Evolutionary conservation across 2,329 filamentous ascomycete species (phyloP).

Genomic region (Lomentospora prolificans): DNA sequence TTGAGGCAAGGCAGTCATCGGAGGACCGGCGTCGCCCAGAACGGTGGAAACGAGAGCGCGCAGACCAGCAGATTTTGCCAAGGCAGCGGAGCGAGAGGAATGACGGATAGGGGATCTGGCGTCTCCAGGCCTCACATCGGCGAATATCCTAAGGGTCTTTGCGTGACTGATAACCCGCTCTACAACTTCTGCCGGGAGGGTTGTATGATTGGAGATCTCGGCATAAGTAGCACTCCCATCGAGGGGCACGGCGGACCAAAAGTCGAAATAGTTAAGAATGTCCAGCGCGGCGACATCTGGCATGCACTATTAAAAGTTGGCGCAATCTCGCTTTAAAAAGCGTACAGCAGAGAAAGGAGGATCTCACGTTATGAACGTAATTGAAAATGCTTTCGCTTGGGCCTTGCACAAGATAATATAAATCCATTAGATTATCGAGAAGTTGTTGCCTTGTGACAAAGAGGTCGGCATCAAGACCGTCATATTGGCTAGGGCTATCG

Average conservation of each 20-base stretch:
- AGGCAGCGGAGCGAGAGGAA: slow-evolving; percentile 40
- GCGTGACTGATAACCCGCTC: slow-evolving; percentile 42
- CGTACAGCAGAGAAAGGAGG: neutral
- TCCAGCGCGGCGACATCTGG: slow-evolving; percentile 35
- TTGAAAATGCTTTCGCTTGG: slow-evolving; percentile 41
- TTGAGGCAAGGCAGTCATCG: slow-evolving; percentile 33
- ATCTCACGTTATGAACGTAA: slow-evolving; percentile 27
- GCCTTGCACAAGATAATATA: slow-evolving; percentile 35
- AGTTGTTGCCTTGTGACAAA: slow-evolving; percentile 34
- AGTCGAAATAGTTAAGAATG: slow-evolving; percentile 41
- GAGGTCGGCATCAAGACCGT: slow-evolving; percentile 28
- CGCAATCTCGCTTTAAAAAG: neutral
- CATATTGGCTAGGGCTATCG: slow-evolving; percentile 32
- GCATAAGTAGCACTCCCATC: slow-evolving; percentile 31
- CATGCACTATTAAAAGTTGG: slow-evolving; percentile 21
- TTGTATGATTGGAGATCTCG: slow-evolving; percentile 26
- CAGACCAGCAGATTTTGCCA: slow-evolving; percentile 37
- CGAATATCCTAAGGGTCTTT: slow-evolving; percentile 48
- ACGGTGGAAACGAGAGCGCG: slow-evolving; percentile 47
- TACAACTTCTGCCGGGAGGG: slow-evolving; percentile 38
- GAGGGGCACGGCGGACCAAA: slow-evolving; percentile 40
- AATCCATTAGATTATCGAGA: slow-evolving; percentile 33
- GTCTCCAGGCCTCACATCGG: slow-evolving; percentile 36
- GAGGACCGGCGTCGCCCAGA: slow-evolving; percentile 42
- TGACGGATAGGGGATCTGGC: slow-evolving; percentile 33